Conservation (phyloP, 2,329 filamentous ascomycete genomes). For the Arthrinium puccinioides region DNA sequence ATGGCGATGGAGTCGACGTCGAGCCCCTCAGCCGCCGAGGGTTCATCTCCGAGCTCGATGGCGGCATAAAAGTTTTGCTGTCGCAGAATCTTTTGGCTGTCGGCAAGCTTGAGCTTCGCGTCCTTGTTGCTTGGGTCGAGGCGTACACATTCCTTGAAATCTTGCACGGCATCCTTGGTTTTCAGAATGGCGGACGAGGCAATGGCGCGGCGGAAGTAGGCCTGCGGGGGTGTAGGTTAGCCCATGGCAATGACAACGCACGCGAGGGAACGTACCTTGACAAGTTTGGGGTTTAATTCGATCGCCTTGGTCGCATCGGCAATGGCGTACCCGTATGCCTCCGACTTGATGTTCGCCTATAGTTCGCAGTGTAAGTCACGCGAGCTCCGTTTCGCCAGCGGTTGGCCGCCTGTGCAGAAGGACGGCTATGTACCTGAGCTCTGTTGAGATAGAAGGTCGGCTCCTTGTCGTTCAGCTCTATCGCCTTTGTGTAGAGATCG, state of each 20-base stretch:
- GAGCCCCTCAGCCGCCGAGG: slow-evolving; percentile 84
- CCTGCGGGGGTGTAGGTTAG: slow-evolving; percentile 41
- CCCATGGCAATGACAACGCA: neutral
- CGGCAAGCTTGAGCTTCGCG: slow-evolving; percentile 81
- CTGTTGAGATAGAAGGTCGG: slow-evolving; percentile 91
- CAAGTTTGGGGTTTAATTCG: slow-evolving; percentile 77
- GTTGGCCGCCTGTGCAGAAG: too few relatives aligned
- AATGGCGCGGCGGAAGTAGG: slow-evolving; percentile 88
- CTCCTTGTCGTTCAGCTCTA: slow-evolving; percentile 74
- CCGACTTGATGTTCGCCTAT: slow-evolving; percentile 89
- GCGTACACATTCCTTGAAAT: slow-evolving; percentile 86
- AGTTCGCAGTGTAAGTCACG: slow-evolving; percentile 35
- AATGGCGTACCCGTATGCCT: slow-evolving; percentile 90
- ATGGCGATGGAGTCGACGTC: slow-evolving; percentile 81
- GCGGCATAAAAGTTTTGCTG: slow-evolving; percentile 89
- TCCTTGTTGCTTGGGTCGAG: slow-evolving; percentile 85
- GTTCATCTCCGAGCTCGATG: slow-evolving; percentile 87
- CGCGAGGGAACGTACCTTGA: slow-evolving; percentile 58
- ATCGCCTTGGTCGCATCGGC: slow-evolving; percentile 86
- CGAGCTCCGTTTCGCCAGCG: too few relatives aligned
- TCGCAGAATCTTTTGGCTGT: slow-evolving; percentile 92
- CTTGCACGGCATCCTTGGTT: slow-evolving; percentile 79
- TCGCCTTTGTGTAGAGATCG: slow-evolving; percentile 80
- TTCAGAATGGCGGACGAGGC: slow-evolving; percentile 87
- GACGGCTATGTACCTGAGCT: slow-evolving; percentile 64